These are phyloP conservation scores for Barnettozyma wickerhamii DNA, from an alignment of 805 yeast species.

Conservation along the genomic window DNA sequence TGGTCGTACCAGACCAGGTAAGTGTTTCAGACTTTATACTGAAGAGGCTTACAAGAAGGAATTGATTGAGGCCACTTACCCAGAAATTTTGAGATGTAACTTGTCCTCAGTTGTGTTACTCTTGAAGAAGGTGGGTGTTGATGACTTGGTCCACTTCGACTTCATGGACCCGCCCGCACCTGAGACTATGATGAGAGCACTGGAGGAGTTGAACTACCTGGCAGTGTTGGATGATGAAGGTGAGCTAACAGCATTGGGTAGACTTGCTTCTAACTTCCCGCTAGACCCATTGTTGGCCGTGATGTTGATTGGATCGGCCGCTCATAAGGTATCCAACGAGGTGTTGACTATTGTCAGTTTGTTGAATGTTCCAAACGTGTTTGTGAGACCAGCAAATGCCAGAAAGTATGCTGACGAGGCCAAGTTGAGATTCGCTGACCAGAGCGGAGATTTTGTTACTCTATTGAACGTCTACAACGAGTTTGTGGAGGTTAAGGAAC, in stretches of 20 bases:
- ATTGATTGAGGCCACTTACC: constrained; percentile 90
- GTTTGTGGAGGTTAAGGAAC: constrained; percentile 72
- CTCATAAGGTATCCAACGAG: constrained; percentile 83
- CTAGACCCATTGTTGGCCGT: constrained; percentile 95
- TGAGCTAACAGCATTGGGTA: constrained; percentile 80
- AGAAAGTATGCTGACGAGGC: constrained; percentile 89
- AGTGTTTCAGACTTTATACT: constrained; percentile 92
- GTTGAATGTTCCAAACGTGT: constrained; percentile 90
- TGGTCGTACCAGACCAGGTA: constrained; percentile 98
- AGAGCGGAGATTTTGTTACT: constrained; percentile 93
- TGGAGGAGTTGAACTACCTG: constrained; percentile 89
- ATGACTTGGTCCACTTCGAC: constrained; percentile 95
- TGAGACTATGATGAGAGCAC: constrained; percentile 98
- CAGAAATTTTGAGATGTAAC: constrained; percentile 90
- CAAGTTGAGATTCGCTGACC: constrained; percentile 82
- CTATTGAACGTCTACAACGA: constrained; percentile 84
- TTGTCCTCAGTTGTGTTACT: constrained; percentile 89
- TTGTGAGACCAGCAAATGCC: constrained; percentile 87
- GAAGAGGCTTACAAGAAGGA: constrained; percentile 96
- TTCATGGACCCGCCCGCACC: constrained; percentile 99
- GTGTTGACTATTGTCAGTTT: constrained; percentile 84
- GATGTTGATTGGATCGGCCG: constrained; percentile 83
- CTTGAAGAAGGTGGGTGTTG: constrained; percentile 89
- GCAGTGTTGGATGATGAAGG: constrained; percentile 92
- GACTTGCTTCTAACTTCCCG: constrained; percentile 90